phyloP scores from a whole-genome alignment of 2,329 filamentous ascomycete genomes.

The Emericellopsis atlantica region DNA sequence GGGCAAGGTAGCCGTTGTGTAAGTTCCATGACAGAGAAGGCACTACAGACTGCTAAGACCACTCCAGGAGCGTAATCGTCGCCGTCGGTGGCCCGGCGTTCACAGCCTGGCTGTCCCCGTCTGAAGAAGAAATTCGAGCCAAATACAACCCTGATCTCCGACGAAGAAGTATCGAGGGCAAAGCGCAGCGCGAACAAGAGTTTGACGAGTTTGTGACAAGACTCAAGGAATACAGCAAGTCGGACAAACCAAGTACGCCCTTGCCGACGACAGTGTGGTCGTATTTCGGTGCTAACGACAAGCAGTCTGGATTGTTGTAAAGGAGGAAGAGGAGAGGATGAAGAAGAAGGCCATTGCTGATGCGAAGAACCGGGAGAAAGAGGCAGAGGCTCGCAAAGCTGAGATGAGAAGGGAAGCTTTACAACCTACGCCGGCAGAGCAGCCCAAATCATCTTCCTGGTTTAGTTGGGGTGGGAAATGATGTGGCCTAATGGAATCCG shows the following conservation, averaged over 20 bases:
- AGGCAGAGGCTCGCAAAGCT: constrained; percentile 29
- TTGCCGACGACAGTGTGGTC: background rate
- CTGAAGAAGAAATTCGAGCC: constrained; percentile 85
- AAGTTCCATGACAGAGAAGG: constrained; percentile 17
- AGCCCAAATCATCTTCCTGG: background rate
- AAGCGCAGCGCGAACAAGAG: constrained; percentile 65
- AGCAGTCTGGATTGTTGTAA: constrained; percentile 37
- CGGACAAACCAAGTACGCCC: constrained; percentile 73
- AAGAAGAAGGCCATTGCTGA: constrained; percentile 22
- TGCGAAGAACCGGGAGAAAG: constrained; percentile 21
- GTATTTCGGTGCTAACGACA: background rate
- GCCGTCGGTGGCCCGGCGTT: constrained; percentile 78
- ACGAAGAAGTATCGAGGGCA: constrained; percentile 69
- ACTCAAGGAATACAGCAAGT: constrained; percentile 82
- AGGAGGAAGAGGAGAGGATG: constrained; percentile 31
- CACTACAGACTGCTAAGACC: constrained; percentile 4
- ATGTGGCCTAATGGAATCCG: background rate
- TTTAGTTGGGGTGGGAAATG: constrained; percentile 2
- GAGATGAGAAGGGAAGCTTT: constrained; percentile 33
- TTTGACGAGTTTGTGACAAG: constrained; percentile 79
- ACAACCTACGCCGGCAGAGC: background rate
- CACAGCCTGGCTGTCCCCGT: constrained; percentile 67
- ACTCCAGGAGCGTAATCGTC: constrained; percentile 52
- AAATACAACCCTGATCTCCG: constrained; percentile 93
- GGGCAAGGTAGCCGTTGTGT: constrained; percentile 63